Conservation (phyloP, 495 filamentous ascomycete genomes). For the Neurospora sp. region DNA sequence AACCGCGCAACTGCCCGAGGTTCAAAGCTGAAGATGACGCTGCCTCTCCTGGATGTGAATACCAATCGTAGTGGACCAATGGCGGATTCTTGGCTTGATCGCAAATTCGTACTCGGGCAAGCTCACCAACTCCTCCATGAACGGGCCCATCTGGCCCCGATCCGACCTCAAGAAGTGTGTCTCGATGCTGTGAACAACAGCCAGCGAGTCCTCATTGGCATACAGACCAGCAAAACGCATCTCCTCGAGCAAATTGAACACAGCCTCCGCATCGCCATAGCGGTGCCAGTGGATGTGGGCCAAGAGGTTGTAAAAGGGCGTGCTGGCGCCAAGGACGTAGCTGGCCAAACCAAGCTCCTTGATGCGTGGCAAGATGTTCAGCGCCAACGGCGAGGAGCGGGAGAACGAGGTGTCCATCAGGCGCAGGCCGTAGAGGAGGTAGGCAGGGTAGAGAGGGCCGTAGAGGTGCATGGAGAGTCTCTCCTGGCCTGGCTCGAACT, state of each 20-base stretch:
- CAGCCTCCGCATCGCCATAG: constrained; percentile 48
- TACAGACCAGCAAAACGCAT: constrained; percentile 66
- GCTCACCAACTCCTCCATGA: constrained; percentile 22
- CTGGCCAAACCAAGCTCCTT: constrained; percentile 60
- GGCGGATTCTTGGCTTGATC: constrained; percentile 6
- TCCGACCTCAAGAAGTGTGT: constrained; percentile 1
- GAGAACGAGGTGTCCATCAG: constrained; percentile 52
- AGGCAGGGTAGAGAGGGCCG: constrained; percentile 54
- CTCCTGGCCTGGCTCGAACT: background rate
- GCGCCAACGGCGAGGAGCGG: constrained; percentile 45
- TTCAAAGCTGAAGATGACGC: background rate
- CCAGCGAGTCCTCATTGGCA: constrained; percentile 45
- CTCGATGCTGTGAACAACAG: constrained; percentile 33
- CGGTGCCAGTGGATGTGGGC: constrained; percentile 53
- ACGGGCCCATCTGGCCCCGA: constrained; percentile 16
- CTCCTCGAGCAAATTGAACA: constrained; percentile 56
- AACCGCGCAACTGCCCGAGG: too few species aligned
- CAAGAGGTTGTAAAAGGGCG: constrained; percentile 65
- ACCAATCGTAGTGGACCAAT: constrained; percentile 13
- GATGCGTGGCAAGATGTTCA: constrained; percentile 56
- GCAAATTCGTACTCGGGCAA: constrained; percentile 30
- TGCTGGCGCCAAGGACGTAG: constrained; percentile 62
- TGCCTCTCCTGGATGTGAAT: constrained; percentile 12
- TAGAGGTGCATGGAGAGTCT: constrained; percentile 44
- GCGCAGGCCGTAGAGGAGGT: constrained; percentile 52